phyloP scores from a whole-genome alignment of 441 rosid species.

The Jatropha multifida region DNA sequence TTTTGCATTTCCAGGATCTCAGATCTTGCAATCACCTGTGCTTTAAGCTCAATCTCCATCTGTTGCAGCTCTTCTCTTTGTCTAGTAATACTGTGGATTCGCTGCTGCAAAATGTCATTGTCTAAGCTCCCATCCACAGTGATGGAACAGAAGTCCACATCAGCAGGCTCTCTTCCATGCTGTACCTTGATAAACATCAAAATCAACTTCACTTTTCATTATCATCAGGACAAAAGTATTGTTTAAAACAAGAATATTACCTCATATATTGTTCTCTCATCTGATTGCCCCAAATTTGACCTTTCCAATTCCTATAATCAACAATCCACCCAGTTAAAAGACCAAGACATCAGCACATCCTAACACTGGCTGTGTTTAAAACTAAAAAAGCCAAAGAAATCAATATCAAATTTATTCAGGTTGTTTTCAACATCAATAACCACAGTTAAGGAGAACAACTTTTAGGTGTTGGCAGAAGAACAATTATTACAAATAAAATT shows the following conservation, averaged over 20 bases:
- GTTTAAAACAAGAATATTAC: conserved; percentile 37
- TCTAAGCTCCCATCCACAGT: conserved; percentile 57
- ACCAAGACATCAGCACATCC: conserved; percentile 2
- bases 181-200: conserved; percentile 53
- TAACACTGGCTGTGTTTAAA: background rate
- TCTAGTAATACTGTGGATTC: conserved; percentile 51
- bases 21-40: conserved; percentile 61
- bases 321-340: conserved; percentile 8
- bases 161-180: conserved; percentile 73
- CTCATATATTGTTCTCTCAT: conserved; percentile 84
- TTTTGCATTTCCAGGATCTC: conserved; percentile 63
- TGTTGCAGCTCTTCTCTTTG: conserved; percentile 78
- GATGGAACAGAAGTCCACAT: conserved; percentile 55
- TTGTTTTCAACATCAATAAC: background rate
- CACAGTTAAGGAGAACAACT: background rate
- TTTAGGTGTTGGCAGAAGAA: background rate
- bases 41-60: conserved; percentile 79
- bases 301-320: conserved; percentile 56
- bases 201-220: conserved; percentile 29
- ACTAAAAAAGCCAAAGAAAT: background rate
- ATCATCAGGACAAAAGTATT: background rate
- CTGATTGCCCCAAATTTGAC: conserved; percentile 59
- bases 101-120: conserved; percentile 64
- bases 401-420: background rate
- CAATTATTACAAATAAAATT: background rate